phyloP scores from a whole-genome alignment of 202 grass and related monocot genomes.

The Dendrocalamus latiflorus region DNA sequence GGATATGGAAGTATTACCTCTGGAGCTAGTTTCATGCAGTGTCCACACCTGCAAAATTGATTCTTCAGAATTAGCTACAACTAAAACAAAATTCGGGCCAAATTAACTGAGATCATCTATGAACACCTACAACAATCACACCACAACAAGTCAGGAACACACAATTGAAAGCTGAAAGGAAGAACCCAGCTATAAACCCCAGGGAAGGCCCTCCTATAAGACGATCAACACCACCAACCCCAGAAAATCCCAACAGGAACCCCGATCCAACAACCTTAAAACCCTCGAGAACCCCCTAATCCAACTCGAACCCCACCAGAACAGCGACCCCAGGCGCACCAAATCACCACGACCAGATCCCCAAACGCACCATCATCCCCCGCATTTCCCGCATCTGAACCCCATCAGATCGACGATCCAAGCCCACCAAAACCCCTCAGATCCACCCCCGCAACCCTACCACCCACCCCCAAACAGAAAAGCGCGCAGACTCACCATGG shows the following conservation, averaged over 20 bases:
- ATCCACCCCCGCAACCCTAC: slow-evolving; percentile 5
- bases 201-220: not conserved
- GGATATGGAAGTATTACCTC: slow-evolving; percentile 50
- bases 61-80: not conserved
- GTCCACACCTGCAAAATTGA: slow-evolving; percentile 66
- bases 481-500: slow-evolving; percentile 56
- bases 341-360: not conserved
- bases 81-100: not conserved
- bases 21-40: slow-evolving; percentile 75
- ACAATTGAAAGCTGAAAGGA: not conserved
- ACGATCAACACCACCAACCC: not conserved
- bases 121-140: not conserved
- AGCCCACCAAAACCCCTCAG: not conserved
- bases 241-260: not conserved
- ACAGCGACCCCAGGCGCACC: not conserved
- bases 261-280: not conserved
- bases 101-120: not conserved
- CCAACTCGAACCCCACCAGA: not conserved
- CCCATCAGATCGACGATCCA: not conserved
- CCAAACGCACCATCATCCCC: not conserved
- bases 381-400: slow-evolving; percentile 9
- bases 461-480: not conserved
- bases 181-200: no score
- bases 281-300: not conserved
- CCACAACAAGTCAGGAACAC: not conserved